Conservation (phyloP, 768 basidiomycete species). For the Leucocoprinus sp. region DNA sequence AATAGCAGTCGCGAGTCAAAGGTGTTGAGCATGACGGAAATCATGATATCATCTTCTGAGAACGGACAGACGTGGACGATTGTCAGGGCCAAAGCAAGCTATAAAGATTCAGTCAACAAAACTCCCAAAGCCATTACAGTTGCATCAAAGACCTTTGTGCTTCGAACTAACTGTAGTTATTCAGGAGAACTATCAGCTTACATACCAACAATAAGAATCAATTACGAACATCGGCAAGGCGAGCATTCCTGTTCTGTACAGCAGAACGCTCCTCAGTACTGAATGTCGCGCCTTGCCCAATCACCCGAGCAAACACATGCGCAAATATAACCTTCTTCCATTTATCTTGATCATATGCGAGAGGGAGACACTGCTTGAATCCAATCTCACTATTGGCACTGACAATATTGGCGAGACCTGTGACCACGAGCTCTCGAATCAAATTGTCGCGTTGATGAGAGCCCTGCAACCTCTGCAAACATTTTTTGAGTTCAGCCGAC, state of each 20-base stretch:
- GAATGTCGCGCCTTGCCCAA: conserved; percentile 75
- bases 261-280: conserved; percentile 48
- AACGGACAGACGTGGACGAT: conserved; percentile 84
- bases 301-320: conserved; percentile 73
- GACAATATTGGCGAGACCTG: conserved; percentile 74
- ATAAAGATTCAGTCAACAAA: neutral
- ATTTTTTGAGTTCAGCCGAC: neutral
- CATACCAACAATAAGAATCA: neutral
- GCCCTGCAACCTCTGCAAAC: conserved; percentile 29
- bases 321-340: conserved; percentile 74
- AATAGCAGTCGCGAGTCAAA: conserved; percentile 74
- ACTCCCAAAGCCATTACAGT: too few relatives aligned
- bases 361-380: conserved; percentile 77
- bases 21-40: conserved; percentile 76
- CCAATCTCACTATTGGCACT: conserved; percentile 81
- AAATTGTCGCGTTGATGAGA: conserved; percentile 51
- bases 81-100: conserved; percentile 77
- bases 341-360: conserved; percentile 68
- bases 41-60: conserved; percentile 74
- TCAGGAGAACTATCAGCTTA: conserved; percentile 3
- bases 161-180: conserved; percentile 53
- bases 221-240: conserved; percentile 49
- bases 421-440: conserved; percentile 68
- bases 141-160: conserved; percentile 48
- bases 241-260: conserved; percentile 38